A percentile compares a stretch with the other conserved stretches of the same genome.
Evolutionary conservation across 164 flowering plant genomes (phyloP).

Genomic region (Magnolia sinica): DNA sequence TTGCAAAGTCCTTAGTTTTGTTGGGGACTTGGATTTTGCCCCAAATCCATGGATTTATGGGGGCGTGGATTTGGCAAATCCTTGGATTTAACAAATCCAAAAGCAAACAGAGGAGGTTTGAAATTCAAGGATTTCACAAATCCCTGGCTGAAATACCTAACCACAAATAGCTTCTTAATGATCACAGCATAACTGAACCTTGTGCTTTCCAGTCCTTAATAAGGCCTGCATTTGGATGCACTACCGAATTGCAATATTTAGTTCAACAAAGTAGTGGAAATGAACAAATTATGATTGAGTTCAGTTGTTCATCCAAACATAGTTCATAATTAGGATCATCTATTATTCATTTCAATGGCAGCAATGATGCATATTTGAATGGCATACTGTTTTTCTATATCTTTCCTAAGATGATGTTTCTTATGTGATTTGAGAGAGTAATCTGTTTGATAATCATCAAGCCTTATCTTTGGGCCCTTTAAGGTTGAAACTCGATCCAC

Average conservation of each 20-base stretch:
- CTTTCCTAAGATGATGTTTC: background rate
- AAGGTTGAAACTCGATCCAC: background rate
- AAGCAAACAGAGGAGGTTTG: too few relatives aligned
- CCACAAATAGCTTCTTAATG: background rate
- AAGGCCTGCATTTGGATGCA: too few relatives aligned
- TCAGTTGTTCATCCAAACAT: background rate
- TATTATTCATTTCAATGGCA: background rate
- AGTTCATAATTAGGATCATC: background rate
- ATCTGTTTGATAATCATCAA: background rate
- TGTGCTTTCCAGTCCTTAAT: too few relatives aligned
- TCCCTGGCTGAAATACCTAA: too few relatives aligned
- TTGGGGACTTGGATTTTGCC: too few relatives aligned
- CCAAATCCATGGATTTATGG: too few relatives aligned
- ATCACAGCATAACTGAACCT: background rate
- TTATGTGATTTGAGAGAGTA: background rate
- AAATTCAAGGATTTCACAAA: too few relatives aligned
- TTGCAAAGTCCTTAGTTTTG: too few relatives aligned
- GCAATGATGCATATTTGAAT: background rate
- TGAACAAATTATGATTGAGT: background rate
- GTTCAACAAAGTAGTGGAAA: background rate
- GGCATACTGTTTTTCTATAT: background rate
- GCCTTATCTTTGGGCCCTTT: background rate
- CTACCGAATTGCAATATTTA: background rate
- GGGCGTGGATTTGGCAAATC: too few relatives aligned
- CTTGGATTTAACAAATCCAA: too few relatives aligned